A percentile compares a stretch with the other conserved stretches of the same genome.
Conservation (phyloP, 106 monocot species). For the Ottelia alismoides region DNA sequence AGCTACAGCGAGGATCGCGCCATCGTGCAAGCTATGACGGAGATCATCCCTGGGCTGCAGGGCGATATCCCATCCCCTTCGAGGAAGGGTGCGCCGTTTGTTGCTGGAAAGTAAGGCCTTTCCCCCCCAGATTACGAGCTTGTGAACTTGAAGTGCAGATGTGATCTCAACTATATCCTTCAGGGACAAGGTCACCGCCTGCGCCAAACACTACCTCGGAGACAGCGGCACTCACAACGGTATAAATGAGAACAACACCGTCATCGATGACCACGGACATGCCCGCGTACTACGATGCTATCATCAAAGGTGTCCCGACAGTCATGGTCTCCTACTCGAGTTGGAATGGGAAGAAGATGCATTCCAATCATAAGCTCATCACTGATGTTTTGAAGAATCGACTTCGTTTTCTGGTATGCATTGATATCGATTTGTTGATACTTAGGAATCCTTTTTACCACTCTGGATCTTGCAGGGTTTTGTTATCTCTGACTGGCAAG, state of each 20-base stretch:
- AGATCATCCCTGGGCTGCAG: constrained; percentile 18
- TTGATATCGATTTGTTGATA: constrained; percentile 14
- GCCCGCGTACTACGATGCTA: constrained; percentile 12
- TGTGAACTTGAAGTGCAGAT: background rate
- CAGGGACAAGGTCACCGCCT: constrained; percentile 16
- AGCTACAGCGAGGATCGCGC: constrained; percentile 17
- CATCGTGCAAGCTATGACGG: constrained; percentile 16
- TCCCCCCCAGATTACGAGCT: background rate
- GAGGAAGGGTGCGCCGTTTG: constrained; percentile 11
- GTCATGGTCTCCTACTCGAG: constrained; percentile 19
- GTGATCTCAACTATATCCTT: background rate
- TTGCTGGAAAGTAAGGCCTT: constrained; percentile 12
- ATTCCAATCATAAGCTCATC: constrained; percentile 6
- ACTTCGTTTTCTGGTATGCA: constrained; percentile 15
- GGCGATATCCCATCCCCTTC: constrained; percentile 9
- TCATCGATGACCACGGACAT: constrained; percentile 12
- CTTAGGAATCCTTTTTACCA: background rate
- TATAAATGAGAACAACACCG: constrained; percentile 22
- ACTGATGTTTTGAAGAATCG: constrained; percentile 6
- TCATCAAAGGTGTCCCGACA: constrained; percentile 13
- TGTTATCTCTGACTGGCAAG: constrained; percentile 24
- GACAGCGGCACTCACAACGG: constrained; percentile 16
- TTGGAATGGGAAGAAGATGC: constrained; percentile 21
- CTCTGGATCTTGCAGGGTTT: constrained; percentile 12
- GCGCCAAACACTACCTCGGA: constrained; percentile 17